These are phyloP conservation scores for Knufia fluminis DNA, from an alignment of 2,329 filamentous ascomycete genomes.

Conservation along the genomic window DNA sequence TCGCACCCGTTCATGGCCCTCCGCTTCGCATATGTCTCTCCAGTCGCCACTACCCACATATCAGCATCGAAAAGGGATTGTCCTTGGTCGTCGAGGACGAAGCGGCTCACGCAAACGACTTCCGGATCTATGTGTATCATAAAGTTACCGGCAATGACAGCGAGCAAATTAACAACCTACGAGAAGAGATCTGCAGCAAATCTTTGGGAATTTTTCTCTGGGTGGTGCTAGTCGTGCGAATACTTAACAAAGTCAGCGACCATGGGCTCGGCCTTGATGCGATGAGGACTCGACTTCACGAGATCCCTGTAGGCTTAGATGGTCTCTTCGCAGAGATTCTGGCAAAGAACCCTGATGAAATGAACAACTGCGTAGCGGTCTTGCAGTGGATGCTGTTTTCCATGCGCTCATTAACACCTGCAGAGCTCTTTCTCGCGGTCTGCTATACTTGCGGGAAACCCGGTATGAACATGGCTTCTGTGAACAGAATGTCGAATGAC, in stretches of 20 bases:
- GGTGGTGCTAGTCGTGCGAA: slow-evolving; percentile 36
- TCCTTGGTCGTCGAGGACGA: slow-evolving; percentile 30
- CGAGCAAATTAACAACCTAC: neutral
- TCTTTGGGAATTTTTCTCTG: slow-evolving; percentile 39
- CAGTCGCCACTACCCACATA: slow-evolving; percentile 37
- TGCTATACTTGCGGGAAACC: too few relatives aligned
- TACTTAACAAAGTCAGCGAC: slow-evolving; percentile 36
- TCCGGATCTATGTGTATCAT: slow-evolving; percentile 28
- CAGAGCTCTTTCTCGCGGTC: slow-evolving; percentile 42
- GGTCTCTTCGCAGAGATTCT: slow-evolving; percentile 46
- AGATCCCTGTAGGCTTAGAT: slow-evolving; percentile 34
- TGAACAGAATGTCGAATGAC: too few relatives aligned
- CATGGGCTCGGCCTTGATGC: slow-evolving; percentile 22
- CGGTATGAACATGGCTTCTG: too few relatives aligned
- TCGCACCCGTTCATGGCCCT: slow-evolving; percentile 8
- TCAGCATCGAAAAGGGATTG: slow-evolving; percentile 27
- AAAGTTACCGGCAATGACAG: neutral
- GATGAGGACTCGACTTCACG: slow-evolving; percentile 27
- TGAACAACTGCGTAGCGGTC: slow-evolving; percentile 21
- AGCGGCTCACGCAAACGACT: slow-evolving; percentile 27
- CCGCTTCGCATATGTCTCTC: slow-evolving; percentile 32
- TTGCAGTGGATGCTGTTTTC: slow-evolving; percentile 46
- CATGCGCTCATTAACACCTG: slow-evolving; percentile 31
- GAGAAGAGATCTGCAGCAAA: slow-evolving; percentile 26
- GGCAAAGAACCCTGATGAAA: slow-evolving; percentile 36